Evolutionary conservation across 495 filamentous ascomycete species (phyloP).

Genomic region (Neurospora sublineolata): DNA sequence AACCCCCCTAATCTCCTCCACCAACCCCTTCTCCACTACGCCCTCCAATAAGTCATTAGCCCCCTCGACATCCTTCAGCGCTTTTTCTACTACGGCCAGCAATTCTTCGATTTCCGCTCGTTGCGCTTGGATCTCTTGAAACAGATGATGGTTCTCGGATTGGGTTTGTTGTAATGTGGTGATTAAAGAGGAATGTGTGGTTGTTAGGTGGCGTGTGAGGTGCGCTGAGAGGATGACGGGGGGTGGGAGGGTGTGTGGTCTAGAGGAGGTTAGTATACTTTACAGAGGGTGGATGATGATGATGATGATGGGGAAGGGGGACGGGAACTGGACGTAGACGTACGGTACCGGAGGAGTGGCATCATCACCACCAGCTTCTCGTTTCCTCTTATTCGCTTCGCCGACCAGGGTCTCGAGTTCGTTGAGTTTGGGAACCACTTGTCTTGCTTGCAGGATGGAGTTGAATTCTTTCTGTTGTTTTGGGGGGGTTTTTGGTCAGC

Average conservation of each 20-base stretch:
- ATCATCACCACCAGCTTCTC: slow-evolving; percentile 26
- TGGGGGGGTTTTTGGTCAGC: no score
- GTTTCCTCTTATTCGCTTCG: slow-evolving; percentile 53
- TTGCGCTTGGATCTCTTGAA: slow-evolving; percentile 52
- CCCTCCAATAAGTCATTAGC: slow-evolving; percentile 39
- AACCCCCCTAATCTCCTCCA: slow-evolving; percentile 33
- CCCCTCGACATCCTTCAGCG: slow-evolving; percentile 59
- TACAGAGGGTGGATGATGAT: no score
- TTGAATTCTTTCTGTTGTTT: slow-evolving; percentile 58
- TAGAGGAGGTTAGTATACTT: no score
- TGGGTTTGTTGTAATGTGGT: slow-evolving; percentile 49
- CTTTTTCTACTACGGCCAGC: slow-evolving; percentile 50
- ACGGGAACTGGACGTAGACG: no score
- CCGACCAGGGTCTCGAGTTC: slow-evolving; percentile 64
- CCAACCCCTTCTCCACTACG: slow-evolving; percentile 33
- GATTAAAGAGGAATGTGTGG: slow-evolving; percentile 50
- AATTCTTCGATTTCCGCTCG: slow-evolving; percentile 62
- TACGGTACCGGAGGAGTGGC: slow-evolving; percentile 33
- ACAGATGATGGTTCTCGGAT: slow-evolving; percentile 50
- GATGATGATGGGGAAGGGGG: no score
- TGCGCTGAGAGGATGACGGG: slow-evolving; percentile 56
- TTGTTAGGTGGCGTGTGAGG: slow-evolving; percentile 52
- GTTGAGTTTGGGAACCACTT: slow-evolving; percentile 68
- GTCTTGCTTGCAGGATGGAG: slow-evolving; percentile 53
- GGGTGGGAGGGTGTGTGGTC: slow-evolving; percentile 70